Evolutionary conservation across 176 grass and related monocot genomes (phyloP).

Genomic region (Oryza nivara): DNA sequence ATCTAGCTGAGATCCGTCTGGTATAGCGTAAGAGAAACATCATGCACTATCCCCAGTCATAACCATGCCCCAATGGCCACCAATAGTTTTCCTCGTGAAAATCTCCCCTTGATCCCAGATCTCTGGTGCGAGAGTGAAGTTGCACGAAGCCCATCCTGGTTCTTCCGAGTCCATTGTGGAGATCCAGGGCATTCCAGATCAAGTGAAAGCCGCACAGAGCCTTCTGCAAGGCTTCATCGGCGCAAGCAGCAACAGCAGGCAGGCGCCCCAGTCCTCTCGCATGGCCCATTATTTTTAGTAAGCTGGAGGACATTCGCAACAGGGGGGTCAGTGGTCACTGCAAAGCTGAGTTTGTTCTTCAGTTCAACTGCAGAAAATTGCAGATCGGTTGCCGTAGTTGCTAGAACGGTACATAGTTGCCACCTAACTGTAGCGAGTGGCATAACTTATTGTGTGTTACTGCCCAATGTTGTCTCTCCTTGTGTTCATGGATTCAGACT

Average conservation of each 20-base stretch:
- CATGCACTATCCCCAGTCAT: too few species aligned
- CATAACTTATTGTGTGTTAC: slow-evolving; percentile 12
- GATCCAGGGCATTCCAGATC: slow-evolving; percentile 71
- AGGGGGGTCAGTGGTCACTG: not conserved
- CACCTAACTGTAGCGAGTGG: slow-evolving; percentile 4
- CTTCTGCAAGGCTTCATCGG: slow-evolving; percentile 66
- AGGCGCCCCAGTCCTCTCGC: slow-evolving; percentile 42
- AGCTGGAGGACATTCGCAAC: slow-evolving; percentile 35
- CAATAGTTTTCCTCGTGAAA: not conserved
- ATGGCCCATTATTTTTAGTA: slow-evolving; percentile 38
- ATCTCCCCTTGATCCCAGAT: slow-evolving; percentile 44
- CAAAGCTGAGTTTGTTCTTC: slow-evolving; percentile 1
- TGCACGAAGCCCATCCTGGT: slow-evolving; percentile 47
- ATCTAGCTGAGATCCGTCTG: too few species aligned
- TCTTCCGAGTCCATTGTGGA: slow-evolving; percentile 63
- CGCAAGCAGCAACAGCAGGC: slow-evolving; percentile 37
- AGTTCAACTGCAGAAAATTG: not conserved
- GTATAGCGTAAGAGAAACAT: too few species aligned
- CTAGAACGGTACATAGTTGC: slow-evolving; percentile 17
- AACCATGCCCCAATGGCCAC: too few species aligned
- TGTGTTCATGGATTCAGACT: not conserved
- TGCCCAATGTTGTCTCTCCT: not conserved
- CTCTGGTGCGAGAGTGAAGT: slow-evolving; percentile 67
- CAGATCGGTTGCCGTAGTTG: not conserved
- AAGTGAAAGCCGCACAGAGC: slow-evolving; percentile 63